Evolutionary conservation across 768 basidiomycete species (phyloP), one percentile per base, ranked within the genome.

Genomic region (Macrocybe gigantea): DNA sequence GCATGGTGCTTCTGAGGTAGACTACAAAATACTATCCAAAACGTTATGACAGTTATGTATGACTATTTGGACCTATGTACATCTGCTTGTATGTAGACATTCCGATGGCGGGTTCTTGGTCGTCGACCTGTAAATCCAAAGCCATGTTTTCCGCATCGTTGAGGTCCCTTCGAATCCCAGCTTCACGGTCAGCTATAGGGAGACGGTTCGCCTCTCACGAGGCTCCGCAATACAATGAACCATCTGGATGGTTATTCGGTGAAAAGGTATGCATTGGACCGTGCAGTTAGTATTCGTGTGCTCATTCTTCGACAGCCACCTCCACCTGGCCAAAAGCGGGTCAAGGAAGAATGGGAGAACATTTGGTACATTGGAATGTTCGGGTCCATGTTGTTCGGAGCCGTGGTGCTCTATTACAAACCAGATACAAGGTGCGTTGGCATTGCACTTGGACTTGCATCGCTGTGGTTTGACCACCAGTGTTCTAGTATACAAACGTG

Each of bases 351-450:
- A 15, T 96, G 93, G 93, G 93, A 96, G 71, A 82, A 77, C 54
- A 74, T 89, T 36, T 96, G 91, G 87, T 89, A 90, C 60, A 63
- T 82, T 52, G 93, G 93, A 32, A 93, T 96, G 88, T 93, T 88
- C 60, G 93, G 93, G 33, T 72, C 81, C 9, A 85, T 96, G 80
- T 80, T 73, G 5, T 68, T 93, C 51, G 88, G 84, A 31, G 65
- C 77, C 7, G 78, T 93, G 32, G 69, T 89, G 62, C 67, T 92
- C 22, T 90, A 91, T 67, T 94, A 93, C 73, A 94, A 94, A 68
- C 93, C 93, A 2, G 90, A 95, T 61, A 93, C 89, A 12, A 92
- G 87, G 93, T 93, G 54, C 51, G 86, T 53, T 33, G 29, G 34
- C 53, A 33, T 35, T 12, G 32, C 5, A 33, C 41, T 12, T 14